Conservation (phyloP, 2,329 filamentous ascomycete genomes). For the Chaetomium sp. region DNA sequence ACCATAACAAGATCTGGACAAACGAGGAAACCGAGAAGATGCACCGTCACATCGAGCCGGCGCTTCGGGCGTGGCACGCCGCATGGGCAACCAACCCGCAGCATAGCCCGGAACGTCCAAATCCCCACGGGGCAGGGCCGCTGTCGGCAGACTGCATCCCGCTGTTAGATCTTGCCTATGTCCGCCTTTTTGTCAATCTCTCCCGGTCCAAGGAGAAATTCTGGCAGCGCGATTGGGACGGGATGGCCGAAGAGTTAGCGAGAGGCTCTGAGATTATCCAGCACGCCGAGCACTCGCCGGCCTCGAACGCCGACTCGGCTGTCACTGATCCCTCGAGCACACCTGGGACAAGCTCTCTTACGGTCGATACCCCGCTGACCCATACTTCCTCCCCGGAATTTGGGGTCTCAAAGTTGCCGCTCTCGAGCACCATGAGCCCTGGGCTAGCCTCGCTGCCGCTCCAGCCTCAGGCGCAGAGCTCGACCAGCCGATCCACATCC, state of each 20-base stretch:
- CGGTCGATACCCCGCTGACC: slow-evolving; percentile 55
- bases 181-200: slow-evolving; percentile 91
- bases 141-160: slow-evolving; percentile 90
- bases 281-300: slow-evolving; percentile 66
- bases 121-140: slow-evolving; percentile 78
- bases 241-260: slow-evolving; percentile 84
- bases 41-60: slow-evolving; percentile 93
- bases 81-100: slow-evolving; percentile 87
- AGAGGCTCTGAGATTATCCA: slow-evolving; percentile 74
- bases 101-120: slow-evolving; percentile 81
- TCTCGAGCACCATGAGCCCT: slow-evolving; percentile 31
- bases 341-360: slow-evolving; percentile 50
- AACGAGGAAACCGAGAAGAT: slow-evolving; percentile 91
- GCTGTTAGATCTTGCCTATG: slow-evolving; percentile 86
- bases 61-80: slow-evolving; percentile 89
- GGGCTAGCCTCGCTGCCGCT: slow-evolving; percentile 34
- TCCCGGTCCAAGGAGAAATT: slow-evolving; percentile 89
- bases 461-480: slow-evolving; percentile 37
- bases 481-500: slow-evolving; percentile 53
- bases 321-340: slow-evolving; percentile 51
- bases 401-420: slow-evolving; percentile 44
- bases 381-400: slow-evolving; percentile 55
- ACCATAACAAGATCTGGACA: slow-evolving; percentile 87
- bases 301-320: slow-evolving; percentile 50
- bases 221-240: slow-evolving; percentile 91